Percentiles rank a stretch among this genome's conserved stretches.
Evolutionary conservation across 2,329 filamentous ascomycete genomes (phyloP).

Genomic region (Shiraia bambusicola): DNA sequence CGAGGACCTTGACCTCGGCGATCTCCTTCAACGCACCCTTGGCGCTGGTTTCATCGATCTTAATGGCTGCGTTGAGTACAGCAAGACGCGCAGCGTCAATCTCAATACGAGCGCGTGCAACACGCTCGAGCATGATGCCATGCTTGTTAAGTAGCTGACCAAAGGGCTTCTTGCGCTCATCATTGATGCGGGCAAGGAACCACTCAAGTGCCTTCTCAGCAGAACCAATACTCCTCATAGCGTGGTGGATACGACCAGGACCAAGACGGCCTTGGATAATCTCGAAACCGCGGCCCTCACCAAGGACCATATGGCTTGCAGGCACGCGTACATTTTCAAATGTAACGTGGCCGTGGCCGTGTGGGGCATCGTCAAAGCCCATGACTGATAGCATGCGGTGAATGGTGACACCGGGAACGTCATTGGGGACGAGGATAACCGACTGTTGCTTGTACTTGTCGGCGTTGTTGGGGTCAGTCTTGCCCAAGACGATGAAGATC

Average conservation of each 20-base stretch:
- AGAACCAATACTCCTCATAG: conserved; percentile 91
- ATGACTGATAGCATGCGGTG: conserved; percentile 92
- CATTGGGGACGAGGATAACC: conserved; percentile 82
- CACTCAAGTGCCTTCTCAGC: conserved; percentile 90
- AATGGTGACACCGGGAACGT: conserved; percentile 83
- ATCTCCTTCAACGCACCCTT: conserved; percentile 93
- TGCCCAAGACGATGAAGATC: conserved; percentile 96
- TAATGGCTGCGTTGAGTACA: conserved; percentile 91
- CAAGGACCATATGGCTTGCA: conserved; percentile 79
- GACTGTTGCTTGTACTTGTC: conserved; percentile 89
- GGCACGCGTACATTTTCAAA: conserved; percentile 92
- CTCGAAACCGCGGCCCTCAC: conserved; percentile 92
- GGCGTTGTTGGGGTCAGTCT: conserved; percentile 73
- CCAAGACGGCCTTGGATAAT: conserved; percentile 97
- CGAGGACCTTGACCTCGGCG: conserved; percentile 89
- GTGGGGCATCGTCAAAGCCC: conserved; percentile 96
- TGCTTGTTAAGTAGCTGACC: conserved; percentile 84
- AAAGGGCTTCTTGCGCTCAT: conserved; percentile 86
- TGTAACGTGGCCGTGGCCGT: conserved; percentile 90
- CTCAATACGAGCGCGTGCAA: conserved; percentile 87
- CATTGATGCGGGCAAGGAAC: conserved; percentile 93
- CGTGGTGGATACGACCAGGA: conserved; percentile 94
- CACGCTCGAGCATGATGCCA: conserved; percentile 92
- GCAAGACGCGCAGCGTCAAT: conserved; percentile 89
- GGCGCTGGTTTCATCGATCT: conserved; percentile 86